A percentile compares a stretch with the other conserved stretches of the same genome.
Evolutionary conservation across 805 yeast genomes (phyloP).

Genomic region (Kregervanrija fluxuum): DNA sequence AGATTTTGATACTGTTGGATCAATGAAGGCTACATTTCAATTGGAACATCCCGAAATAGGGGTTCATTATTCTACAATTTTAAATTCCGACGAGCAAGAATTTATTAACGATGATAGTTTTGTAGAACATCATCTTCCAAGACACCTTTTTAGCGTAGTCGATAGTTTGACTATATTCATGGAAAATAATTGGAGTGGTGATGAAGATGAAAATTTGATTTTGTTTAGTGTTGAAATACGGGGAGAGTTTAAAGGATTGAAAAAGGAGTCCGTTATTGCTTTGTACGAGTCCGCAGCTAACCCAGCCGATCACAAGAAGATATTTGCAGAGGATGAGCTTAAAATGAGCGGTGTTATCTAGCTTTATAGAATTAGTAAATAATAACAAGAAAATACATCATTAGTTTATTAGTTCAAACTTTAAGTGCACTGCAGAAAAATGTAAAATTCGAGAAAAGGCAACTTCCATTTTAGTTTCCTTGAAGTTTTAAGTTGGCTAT

Average conservation of each 20-base stretch:
- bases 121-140: slow-evolving; percentile 76
- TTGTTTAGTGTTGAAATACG: slow-evolving; percentile 71
- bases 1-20: slow-evolving; percentile 63
- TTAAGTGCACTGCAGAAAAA: too few relatives aligned
- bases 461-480: too few relatives aligned
- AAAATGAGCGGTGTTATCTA: too few relatives aligned
- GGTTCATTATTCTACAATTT: slow-evolving; percentile 25
- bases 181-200: slow-evolving; percentile 57
- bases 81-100: slow-evolving; percentile 13
- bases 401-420: too few relatives aligned
- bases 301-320: slow-evolving; percentile 70
- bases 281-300: slow-evolving; percentile 89
- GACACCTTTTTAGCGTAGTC: slow-evolving; percentile 66
- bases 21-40: slow-evolving; percentile 40
- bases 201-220: slow-evolving; percentile 52
- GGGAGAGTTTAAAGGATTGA: slow-evolving; percentile 56
- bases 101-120: slow-evolving; percentile 45
- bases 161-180: slow-evolving; percentile 61
- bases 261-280: slow-evolving; percentile 65
- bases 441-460: too few relatives aligned
- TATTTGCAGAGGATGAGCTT: slow-evolving; percentile 26
- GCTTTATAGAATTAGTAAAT: too few relatives aligned
- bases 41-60: slow-evolving; percentile 65
- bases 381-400: too few relatives aligned
- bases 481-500: too few relatives aligned